Percentiles rank a stretch among this genome's conserved stretches.
phyloP scores from a whole-genome alignment of 1,284 basidiomycete genomes.

The Paramarasmius palmivorus region DNA sequence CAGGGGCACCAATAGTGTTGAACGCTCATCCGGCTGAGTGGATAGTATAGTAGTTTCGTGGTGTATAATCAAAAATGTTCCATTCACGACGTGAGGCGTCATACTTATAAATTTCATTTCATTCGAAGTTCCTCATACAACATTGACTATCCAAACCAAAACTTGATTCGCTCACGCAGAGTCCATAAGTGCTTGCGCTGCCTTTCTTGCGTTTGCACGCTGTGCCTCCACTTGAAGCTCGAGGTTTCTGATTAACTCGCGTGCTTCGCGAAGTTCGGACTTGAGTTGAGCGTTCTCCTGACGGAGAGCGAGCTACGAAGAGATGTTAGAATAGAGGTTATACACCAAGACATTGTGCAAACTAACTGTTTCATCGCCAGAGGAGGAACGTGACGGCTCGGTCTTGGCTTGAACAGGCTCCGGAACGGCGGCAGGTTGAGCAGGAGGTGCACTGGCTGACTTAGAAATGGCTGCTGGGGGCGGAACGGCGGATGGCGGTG shows the following conservation, averaged over 20 bases:
- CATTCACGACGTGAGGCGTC: too few relatives aligned
- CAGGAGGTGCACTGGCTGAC: slow-evolving; percentile 13
- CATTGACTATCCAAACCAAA: neutral
- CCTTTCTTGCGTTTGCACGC: slow-evolving; percentile 72
- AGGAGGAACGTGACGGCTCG: slow-evolving; percentile 1
- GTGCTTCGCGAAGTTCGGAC: slow-evolving; percentile 71
- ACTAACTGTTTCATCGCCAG: slow-evolving; percentile 2
- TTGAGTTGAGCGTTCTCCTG: slow-evolving; percentile 65
- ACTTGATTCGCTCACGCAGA: slow-evolving; percentile 10
- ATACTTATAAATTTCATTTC: too few relatives aligned
- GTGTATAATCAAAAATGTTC: too few relatives aligned
- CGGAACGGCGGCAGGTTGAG: slow-evolving; percentile 13
- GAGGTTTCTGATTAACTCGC: slow-evolving; percentile 76
- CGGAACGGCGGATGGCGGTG: too few relatives aligned
- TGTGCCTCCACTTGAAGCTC: slow-evolving; percentile 82
- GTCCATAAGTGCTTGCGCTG: slow-evolving; percentile 53
- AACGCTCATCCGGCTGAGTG: slow-evolving; percentile 16
- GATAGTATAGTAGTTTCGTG: neutral
- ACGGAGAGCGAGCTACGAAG: slow-evolving; percentile 27
- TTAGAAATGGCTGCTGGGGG: slow-evolving; percentile 14
- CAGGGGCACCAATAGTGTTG: slow-evolving; percentile 26
- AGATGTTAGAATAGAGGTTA: slow-evolving; percentile 11
- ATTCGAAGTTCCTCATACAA: too few relatives aligned
- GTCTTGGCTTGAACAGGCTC: neutral
- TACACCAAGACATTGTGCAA: neutral